phyloP scores from a whole-genome alignment of 108 stramenopile species.

The Cyclotella baltica region DNA sequence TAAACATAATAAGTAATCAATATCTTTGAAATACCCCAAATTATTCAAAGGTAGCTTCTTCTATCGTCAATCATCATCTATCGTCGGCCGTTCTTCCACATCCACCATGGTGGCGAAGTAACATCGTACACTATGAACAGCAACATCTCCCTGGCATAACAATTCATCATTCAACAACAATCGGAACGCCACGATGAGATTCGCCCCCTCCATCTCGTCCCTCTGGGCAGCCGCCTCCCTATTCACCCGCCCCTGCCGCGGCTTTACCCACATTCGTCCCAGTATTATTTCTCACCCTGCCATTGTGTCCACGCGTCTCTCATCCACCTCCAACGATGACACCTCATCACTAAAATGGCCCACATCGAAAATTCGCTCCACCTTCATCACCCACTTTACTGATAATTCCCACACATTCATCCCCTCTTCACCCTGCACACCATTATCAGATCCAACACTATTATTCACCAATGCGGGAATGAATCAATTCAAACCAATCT shows the following conservation, averaged over 20 bases:
- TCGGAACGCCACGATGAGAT: background rate
- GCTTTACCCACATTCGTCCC: background rate
- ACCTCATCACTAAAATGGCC: slow-evolving; percentile 76
- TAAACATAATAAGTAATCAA: too few species aligned
- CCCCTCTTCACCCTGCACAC: slow-evolving; percentile 92
- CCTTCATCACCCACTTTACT: slow-evolving; percentile 95
- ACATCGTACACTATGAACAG: background rate
- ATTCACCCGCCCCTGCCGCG: background rate
- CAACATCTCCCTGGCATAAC: background rate
- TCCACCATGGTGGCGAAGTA: background rate
- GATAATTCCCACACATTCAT: slow-evolving; percentile 64
- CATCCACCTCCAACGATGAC: background rate
- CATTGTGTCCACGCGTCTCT: background rate
- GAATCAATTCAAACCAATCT: slow-evolving; percentile 99
- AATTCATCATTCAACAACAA: background rate
- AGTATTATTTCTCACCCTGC: background rate
- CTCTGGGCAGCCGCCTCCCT: slow-evolving; percentile 1
- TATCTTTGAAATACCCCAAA: too few species aligned
- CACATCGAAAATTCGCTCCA: slow-evolving; percentile 88
- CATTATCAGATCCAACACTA: slow-evolving; percentile 96
- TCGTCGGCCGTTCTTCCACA: too few species aligned
- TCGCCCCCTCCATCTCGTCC: background rate
- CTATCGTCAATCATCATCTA: too few species aligned
- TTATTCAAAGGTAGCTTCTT: too few species aligned
- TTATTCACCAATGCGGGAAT: slow-evolving; percentile 99